These are phyloP conservation scores for Pugionium cornutum DNA, from an alignment of 345 rosid species.

Conservation along the genomic window DNA sequence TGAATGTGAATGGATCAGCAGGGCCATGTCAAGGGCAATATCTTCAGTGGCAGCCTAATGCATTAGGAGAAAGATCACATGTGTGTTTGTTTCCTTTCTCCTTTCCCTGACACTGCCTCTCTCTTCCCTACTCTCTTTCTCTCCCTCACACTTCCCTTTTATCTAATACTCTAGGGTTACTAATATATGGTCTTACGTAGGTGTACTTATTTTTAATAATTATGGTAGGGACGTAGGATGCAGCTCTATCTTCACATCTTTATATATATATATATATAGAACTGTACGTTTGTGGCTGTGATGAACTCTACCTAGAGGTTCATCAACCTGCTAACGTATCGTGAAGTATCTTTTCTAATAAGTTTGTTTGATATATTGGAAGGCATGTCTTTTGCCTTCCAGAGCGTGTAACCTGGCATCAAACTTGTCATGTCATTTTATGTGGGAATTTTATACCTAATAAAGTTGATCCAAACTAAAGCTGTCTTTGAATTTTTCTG, in stretches of 20 bases:
- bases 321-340: conserved; percentile 10
- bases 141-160: conserved; percentile 73
- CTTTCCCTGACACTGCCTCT: conserved; percentile 93
- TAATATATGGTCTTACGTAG: conserved; percentile 23
- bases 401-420: conserved; percentile 1
- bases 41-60: conserved; percentile 99
- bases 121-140: conserved; percentile 58
- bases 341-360: conserved; percentile 1
- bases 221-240: not conserved
- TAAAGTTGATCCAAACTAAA: not conserved
- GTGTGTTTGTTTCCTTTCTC: conserved; percentile 99
- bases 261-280: too few relatives aligned
- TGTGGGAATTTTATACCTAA: not conserved
- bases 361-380: conserved; percentile 11
- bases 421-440: too few relatives aligned
- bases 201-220: conserved; percentile 16
- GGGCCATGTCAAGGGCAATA: conserved; percentile 97
- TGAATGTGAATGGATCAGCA: conserved; percentile 97
- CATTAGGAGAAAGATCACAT: conserved; percentile 95
- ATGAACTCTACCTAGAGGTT: conserved; percentile 16
- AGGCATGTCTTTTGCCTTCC: conserved; percentile 17
- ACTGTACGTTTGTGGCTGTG: not conserved
- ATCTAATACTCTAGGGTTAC: conserved; percentile 36
- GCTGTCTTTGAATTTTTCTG: conserved; percentile 6
- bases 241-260: conserved; percentile 17